Evolutionary conservation across 257 asterid species (phyloP).

Genomic region (Solanum chiquidenum): DNA sequence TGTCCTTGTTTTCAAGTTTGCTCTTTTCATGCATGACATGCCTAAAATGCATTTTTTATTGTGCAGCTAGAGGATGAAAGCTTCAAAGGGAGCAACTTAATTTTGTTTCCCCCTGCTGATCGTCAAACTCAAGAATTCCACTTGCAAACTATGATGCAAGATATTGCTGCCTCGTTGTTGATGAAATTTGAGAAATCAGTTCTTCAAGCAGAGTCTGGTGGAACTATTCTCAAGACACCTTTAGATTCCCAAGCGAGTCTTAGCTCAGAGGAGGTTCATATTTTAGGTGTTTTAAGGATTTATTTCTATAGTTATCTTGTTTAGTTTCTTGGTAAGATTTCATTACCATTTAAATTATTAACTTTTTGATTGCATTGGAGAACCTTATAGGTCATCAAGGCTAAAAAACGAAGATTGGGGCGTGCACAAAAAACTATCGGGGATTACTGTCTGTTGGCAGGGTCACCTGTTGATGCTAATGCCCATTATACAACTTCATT

Average conservation of each 20-base stretch:
- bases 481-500: constrained; percentile 87
- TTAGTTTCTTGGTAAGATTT: not conserved
- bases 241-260: constrained; percentile 99
- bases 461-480: constrained; percentile 98
- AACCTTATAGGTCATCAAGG: constrained; percentile 80
- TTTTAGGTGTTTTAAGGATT: constrained; percentile 71
- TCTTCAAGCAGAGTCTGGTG: constrained; percentile 86
- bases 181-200: constrained; percentile 99
- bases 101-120: constrained; percentile 94
- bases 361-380: constrained; percentile 14
- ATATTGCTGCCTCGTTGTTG: constrained; percentile 84
- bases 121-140: constrained; percentile 88
- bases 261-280: constrained; percentile 98
- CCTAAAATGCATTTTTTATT: not conserved
- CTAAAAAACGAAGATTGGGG: constrained; percentile 87
- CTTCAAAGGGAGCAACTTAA: constrained; percentile 62
- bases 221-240: constrained; percentile 93
- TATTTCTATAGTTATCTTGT: constrained; percentile 10
- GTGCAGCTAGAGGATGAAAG: constrained; percentile 84
- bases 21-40: not conserved
- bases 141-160: constrained; percentile 95
- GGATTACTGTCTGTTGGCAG: constrained; percentile 92
- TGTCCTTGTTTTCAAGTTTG: not conserved
- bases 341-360: not conserved
- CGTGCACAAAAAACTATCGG: constrained; percentile 98